Evolutionary conservation across 768 basidiomycete species (phyloP), one percentile per base, ranked within the genome.

Genomic region (Boletus rufocinnamomeus): DNA sequence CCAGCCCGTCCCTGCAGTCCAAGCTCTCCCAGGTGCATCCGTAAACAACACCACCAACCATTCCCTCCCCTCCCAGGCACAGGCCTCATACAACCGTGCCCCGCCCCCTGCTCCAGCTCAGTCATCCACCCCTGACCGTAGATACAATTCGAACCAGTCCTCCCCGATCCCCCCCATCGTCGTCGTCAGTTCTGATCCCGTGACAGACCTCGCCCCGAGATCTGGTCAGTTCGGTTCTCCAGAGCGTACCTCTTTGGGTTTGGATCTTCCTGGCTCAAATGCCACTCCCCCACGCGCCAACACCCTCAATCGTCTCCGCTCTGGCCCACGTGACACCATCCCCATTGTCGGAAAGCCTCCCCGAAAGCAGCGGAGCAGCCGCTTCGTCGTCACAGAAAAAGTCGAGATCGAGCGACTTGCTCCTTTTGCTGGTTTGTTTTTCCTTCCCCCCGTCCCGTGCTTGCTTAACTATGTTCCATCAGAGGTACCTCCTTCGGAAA

Each of bases 341-440:
- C 94, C 96, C 45, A 91, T 96, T 67, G 88, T 92, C 16, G 95
- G 94, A 34, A 98, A 98, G 70, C 95, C 94, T 23, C 94, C 97
- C 27, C 86, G 96, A 67, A 99, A 98, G 74, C 97, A 99, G 76
- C 84, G 95, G 65, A 98, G 95, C 78, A 95, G 92, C 71, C 85
- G 97, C 60, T 98, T 99, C 68, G 89, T 98, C 50, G 90, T 96
- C 59, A 91, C 91, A 2, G 97, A 98, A 77, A 93, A 87, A 77
- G 93, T 97, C 38, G 96, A 98, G 64, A 93, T 99, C 59, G 93
- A 98, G 75, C 87, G 90, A 68, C 81, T 98, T 52, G 93, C 95
- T 16, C 85, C 89, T 8, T 98, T 99, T 77, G 78, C 84, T 72
- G 93, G 94, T 93, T 46, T 14, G 57, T 62, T 30, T 54, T 52